Evolutionary conservation across 768 basidiomycete species (phyloP).

Genomic region (Lactarius hengduanensis): DNA sequence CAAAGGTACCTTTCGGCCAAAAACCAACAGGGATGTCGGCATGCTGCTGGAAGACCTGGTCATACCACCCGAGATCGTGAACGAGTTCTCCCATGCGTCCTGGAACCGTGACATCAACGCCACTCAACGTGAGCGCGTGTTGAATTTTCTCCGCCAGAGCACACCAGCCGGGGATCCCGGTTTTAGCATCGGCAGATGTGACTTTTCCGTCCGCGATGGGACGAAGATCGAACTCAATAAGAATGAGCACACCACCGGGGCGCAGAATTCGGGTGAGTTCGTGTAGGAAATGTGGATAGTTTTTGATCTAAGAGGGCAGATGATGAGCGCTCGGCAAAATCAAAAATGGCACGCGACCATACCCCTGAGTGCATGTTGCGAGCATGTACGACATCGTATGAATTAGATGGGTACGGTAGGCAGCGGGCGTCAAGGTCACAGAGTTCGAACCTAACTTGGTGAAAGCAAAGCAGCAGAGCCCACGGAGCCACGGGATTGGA

Average conservation of each 20-base stretch:
- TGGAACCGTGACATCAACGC: slow-evolving; percentile 59
- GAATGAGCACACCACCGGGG: slow-evolving; percentile 65
- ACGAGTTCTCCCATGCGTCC: slow-evolving; percentile 52
- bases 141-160: slow-evolving; percentile 63
- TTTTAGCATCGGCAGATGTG: slow-evolving; percentile 33
- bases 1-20: slow-evolving; percentile 56
- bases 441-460: slow-evolving; percentile 56
- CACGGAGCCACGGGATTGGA: neutral
- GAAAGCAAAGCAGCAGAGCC: neutral
- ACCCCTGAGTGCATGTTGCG: slow-evolving; percentile 68
- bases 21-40: slow-evolving; percentile 68
- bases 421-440: slow-evolving; percentile 61
- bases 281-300: slow-evolving; percentile 58
- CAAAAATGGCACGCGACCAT: slow-evolving; percentile 33
- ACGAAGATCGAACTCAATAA: slow-evolving; percentile 59
- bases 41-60: slow-evolving; percentile 52
- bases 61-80: slow-evolving; percentile 49
- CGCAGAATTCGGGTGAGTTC: slow-evolving; percentile 66
- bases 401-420: slow-evolving; percentile 60
- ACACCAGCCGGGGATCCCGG: slow-evolving; percentile 57
- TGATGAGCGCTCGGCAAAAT: slow-evolving; percentile 19
- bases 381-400: slow-evolving; percentile 70
- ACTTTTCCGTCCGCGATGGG: slow-evolving; percentile 49
- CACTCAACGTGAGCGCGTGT: slow-evolving; percentile 49
- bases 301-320: slow-evolving; percentile 46